Percentiles rank a stretch among this genome's conserved stretches.
These are phyloP conservation scores for Aureobasidium zeae DNA, from an alignment of 2,329 filamentous ascomycete genomes.

Conservation along the genomic window DNA sequence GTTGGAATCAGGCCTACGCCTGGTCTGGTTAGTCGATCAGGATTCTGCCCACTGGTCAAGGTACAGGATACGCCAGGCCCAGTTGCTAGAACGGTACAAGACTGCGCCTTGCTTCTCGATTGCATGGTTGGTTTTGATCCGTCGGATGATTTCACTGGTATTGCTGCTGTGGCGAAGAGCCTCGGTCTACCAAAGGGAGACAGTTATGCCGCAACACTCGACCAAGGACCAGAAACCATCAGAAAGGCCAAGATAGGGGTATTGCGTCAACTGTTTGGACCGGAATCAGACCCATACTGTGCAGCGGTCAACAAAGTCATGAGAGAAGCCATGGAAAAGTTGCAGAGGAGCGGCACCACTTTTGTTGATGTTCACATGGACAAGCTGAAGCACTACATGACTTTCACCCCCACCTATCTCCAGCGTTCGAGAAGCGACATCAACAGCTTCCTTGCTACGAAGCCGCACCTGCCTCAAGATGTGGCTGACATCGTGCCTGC, in stretches of 20 bases:
- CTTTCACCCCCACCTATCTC: conserved; percentile 23
- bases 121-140: conserved; percentile 25
- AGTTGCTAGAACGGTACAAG: conserved; percentile 25
- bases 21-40: conserved; percentile 19
- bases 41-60: conserved; percentile 25
- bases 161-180: conserved; percentile 20
- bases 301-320: conserved; percentile 23
- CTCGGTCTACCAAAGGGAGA: conserved; percentile 21
- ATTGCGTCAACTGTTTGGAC: conserved; percentile 24
- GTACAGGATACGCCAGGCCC: conserved; percentile 27
- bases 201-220: conserved; percentile 24
- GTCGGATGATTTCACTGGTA: conserved; percentile 23
- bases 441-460: conserved; percentile 29
- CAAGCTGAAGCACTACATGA: conserved; percentile 22
- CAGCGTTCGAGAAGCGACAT: conserved; percentile 25
- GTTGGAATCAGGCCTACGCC: conserved; percentile 8
- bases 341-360: conserved; percentile 20
- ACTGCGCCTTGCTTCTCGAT: conserved; percentile 27
- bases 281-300: conserved; percentile 20
- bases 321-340: conserved; percentile 18
- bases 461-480: conserved; percentile 28
- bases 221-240: conserved; percentile 14
- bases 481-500: conserved; percentile 6
- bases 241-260: conserved; percentile 24
- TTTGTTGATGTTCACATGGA: conserved; percentile 25